Percentiles rank a stretch among this genome's conserved stretches.
These are phyloP conservation scores for Chamaenerion angustifolium DNA, from an alignment of 345 rosid species.

Conservation along the genomic window DNA sequence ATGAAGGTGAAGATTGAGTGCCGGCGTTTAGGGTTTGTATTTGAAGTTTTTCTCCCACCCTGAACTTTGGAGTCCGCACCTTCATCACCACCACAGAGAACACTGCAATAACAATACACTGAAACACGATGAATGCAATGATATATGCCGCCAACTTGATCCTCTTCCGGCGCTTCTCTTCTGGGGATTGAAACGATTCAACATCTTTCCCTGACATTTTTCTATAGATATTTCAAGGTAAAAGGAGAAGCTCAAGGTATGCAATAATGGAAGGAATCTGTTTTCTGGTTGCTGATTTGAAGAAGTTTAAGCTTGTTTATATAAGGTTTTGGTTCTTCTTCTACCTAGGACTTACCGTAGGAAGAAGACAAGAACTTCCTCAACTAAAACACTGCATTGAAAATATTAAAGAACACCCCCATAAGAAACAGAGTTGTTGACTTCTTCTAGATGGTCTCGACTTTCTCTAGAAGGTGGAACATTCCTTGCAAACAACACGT, in stretches of 20 bases:
- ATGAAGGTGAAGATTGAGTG: conserved; percentile 1
- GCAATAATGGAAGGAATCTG: too few species aligned
- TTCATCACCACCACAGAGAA: conserved; percentile 1
- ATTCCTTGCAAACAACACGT: too few species aligned
- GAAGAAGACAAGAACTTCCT: too few species aligned
- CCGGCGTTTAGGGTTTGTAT: background rate
- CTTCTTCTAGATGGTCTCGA: too few species aligned
- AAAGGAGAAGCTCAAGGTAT: too few species aligned
- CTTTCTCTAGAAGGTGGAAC: too few species aligned
- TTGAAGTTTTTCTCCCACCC: background rate
- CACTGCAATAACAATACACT: background rate
- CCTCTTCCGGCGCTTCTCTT: background rate
- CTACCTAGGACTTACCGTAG: too few species aligned
- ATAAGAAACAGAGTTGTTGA: too few species aligned
- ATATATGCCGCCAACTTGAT: background rate
- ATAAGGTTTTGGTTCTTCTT: too few species aligned
- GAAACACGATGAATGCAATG: background rate
- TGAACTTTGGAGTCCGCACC: conserved; percentile 1
- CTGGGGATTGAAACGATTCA: background rate
- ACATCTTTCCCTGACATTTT: background rate
- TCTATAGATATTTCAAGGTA: too few species aligned
- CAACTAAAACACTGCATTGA: too few species aligned
- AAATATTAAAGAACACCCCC: too few species aligned
- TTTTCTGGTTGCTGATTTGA: background rate
- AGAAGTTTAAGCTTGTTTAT: background rate